Conservation (phyloP, 768 basidiomycete genomes). For the Suillus subaureus region DNA sequence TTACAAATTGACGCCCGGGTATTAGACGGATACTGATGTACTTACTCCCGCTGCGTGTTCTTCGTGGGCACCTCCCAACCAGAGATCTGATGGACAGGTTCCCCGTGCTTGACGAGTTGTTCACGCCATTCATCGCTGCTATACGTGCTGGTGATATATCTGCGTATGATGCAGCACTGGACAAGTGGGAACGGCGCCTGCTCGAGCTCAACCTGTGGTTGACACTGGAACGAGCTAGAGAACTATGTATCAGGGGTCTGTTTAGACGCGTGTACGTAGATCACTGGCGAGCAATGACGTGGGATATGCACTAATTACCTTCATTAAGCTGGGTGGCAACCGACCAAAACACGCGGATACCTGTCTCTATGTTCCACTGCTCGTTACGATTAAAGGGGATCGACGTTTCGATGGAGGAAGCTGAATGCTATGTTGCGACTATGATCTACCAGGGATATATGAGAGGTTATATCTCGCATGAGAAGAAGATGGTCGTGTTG, state of each 20-base stretch:
- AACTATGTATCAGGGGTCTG: constrained; percentile 81
- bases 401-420: constrained; percentile 75
- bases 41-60: constrained; percentile 85
- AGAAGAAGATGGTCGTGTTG: constrained; percentile 91
- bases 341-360: constrained; percentile 75
- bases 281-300: neutral
- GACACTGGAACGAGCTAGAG: constrained; percentile 84
- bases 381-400: constrained; percentile 73
- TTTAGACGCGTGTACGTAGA: constrained; percentile 73
- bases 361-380: constrained; percentile 79
- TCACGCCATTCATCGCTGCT: constrained; percentile 78
- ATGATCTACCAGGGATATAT: constrained; percentile 94
- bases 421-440: constrained; percentile 92
- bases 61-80: constrained; percentile 87
- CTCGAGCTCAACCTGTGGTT: constrained; percentile 89
- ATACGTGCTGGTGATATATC: constrained; percentile 77
- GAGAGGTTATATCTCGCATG: constrained; percentile 95
- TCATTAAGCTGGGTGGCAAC: constrained; percentile 74
- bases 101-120: constrained; percentile 72
- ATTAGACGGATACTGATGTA: constrained; percentile 87
- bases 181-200: constrained; percentile 67
- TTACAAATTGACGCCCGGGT: neutral
- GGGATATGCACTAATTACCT: neutral
- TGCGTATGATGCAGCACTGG: constrained; percentile 80
- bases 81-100: constrained; percentile 68